Conservation (phyloP, 169 alveolate species). For the Blepharisma undulans region DNA sequence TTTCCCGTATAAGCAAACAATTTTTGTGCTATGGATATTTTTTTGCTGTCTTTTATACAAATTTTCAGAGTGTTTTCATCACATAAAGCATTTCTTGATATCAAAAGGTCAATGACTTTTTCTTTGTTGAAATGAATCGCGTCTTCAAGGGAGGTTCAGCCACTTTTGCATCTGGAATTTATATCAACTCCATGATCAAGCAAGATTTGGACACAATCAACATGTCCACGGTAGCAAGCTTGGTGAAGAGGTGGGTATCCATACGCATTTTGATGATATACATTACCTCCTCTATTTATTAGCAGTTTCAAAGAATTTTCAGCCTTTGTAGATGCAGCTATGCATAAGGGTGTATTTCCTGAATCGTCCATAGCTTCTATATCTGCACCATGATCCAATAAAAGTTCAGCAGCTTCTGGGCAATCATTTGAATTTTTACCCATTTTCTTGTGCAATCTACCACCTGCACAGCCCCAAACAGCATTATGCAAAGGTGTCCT, state of each 20-base stretch:
- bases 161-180: neutral
- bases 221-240: slow-evolving; percentile 54
- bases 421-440: slow-evolving; percentile 59
- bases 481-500: slow-evolving; percentile 79
- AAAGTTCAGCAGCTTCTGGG: slow-evolving; percentile 66
- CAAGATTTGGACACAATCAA: slow-evolving; percentile 43
- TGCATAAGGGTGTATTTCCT: slow-evolving; percentile 64
- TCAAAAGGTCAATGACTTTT: neutral
- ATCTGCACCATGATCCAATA: slow-evolving; percentile 60
- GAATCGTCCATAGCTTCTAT: slow-evolving; percentile 52
- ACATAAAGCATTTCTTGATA: neutral
- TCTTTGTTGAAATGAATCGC: neutral
- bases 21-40: neutral
- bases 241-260: slow-evolving; percentile 56
- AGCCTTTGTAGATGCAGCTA: slow-evolving; percentile 60
- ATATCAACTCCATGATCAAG: slow-evolving; percentile 37
- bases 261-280: slow-evolving; percentile 44
- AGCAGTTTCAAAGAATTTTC: slow-evolving; percentile 48
- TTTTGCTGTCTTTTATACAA: neutral
- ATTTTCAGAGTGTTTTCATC: neutral
- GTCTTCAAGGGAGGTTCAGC: neutral
- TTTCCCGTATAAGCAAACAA: neutral
- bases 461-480: slow-evolving; percentile 78
- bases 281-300: slow-evolving; percentile 53
- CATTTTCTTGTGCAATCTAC: slow-evolving; percentile 67